Evolutionary conservation across 2,329 filamentous ascomycete species (phyloP).

Genomic region (Metarhizium guizhouense): DNA sequence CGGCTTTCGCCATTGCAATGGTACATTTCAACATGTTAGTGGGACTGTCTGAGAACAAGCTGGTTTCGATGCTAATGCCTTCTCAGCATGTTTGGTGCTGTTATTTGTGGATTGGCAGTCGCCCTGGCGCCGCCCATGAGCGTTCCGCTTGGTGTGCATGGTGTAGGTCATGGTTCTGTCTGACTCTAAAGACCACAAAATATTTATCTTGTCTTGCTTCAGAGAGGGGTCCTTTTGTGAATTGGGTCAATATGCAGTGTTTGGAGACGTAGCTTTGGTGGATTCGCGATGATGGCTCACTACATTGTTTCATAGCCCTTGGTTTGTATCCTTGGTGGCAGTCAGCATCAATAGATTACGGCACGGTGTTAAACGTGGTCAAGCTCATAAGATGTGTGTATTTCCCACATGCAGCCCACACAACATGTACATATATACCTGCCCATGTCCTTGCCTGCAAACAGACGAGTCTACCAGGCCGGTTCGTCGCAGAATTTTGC

Average conservation of each 20-base stretch:
- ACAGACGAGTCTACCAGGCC: background rate
- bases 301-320: background rate
- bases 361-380: too few species aligned
- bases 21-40: constrained; percentile 18
- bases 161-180: background rate
- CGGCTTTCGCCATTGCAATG: constrained; percentile 7
- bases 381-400: background rate
- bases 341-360: background rate
- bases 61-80: constrained; percentile 7
- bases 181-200: background rate
- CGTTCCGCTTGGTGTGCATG: background rate
- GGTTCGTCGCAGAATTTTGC: background rate
- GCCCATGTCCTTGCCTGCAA: background rate
- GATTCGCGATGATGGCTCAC: background rate
- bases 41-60: background rate
- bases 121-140: constrained; percentile 5
- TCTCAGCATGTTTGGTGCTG: constrained; percentile 12
- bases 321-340: background rate
- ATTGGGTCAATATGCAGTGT: background rate
- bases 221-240: background rate
- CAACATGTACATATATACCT: background rate
- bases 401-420: background rate
- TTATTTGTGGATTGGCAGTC: constrained; percentile 11
- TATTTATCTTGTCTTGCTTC: background rate
- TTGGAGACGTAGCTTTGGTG: background rate